These are phyloP conservation scores for Leccinum olivaceoglutinosum DNA, from an alignment of 1,284 basidiomycete genomes.

Conservation along the genomic window DNA sequence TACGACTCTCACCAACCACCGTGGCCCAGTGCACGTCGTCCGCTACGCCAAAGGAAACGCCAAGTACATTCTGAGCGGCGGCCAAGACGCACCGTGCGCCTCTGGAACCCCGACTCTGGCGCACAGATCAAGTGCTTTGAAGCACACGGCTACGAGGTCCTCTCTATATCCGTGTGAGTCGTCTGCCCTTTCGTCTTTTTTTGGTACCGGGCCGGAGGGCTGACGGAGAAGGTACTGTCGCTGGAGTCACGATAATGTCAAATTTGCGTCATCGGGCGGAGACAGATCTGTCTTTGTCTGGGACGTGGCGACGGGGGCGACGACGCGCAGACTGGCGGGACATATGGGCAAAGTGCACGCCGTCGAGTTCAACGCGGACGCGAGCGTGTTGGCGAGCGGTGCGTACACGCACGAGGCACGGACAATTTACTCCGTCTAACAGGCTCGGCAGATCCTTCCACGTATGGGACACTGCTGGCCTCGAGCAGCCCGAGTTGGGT, in stretches of 20 bases:
- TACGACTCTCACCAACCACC: slow-evolving; percentile 57
- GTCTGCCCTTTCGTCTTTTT: too few relatives aligned
- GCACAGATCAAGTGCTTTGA: slow-evolving; percentile 87
- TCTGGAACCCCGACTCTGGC: slow-evolving; percentile 86
- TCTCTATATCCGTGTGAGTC: slow-evolving; percentile 82
- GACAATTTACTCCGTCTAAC: too few relatives aligned
- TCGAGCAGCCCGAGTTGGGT: slow-evolving; percentile 30
- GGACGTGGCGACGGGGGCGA: slow-evolving; percentile 88
- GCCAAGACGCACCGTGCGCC: slow-evolving; percentile 84
- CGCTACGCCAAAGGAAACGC: slow-evolving; percentile 82
- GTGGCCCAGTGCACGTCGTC: slow-evolving; percentile 79
- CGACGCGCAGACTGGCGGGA: slow-evolving; percentile 77
- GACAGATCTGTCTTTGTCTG: slow-evolving; percentile 91
- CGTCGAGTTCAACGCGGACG: slow-evolving; percentile 87
- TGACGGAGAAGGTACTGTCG: background rate
- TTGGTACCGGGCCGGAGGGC: background rate
- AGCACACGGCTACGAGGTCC: slow-evolving; percentile 91
- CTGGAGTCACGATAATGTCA: slow-evolving; percentile 84
- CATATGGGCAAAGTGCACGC: slow-evolving; percentile 89
- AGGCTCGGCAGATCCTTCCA: slow-evolving; percentile 17
- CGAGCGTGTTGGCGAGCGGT: slow-evolving; percentile 84
- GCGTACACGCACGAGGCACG: background rate
- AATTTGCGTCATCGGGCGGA: slow-evolving; percentile 90
- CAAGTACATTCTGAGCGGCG: slow-evolving; percentile 88
- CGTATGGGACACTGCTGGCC: slow-evolving; percentile 35